A percentile compares a stretch with the other conserved stretches of the same genome.
Evolutionary conservation across 306 rosid species (phyloP).

Genomic region (Urtica urens): DNA sequence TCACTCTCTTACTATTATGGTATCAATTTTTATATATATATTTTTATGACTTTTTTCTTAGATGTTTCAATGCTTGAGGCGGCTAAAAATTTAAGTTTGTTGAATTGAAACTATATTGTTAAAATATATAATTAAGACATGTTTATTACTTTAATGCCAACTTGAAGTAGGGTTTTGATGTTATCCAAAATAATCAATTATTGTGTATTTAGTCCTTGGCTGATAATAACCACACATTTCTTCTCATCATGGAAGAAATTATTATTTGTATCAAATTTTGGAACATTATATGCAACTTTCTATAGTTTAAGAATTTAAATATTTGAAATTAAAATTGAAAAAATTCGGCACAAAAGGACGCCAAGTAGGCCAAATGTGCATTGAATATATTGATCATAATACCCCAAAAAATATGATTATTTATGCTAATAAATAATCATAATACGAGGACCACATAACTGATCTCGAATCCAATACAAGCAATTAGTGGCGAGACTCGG

Average conservation of each 20-base stretch:
- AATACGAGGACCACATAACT: neutral
- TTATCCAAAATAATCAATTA: no score
- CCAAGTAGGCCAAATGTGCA: neutral
- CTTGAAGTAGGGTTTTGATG: neutral
- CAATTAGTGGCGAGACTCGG: conserved; percentile 12
- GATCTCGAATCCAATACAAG: neutral
- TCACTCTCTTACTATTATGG: neutral
- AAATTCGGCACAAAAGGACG: neutral
- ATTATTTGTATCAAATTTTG: neutral
- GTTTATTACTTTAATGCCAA: neutral
- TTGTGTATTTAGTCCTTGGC: no score
- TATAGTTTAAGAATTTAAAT: neutral
- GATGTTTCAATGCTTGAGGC: neutral
- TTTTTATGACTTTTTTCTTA: neutral
- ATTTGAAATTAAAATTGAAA: neutral
- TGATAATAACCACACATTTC: neutral
- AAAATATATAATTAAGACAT: neutral
- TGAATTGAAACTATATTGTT: neutral
- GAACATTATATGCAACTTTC: neutral
- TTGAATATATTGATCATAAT: neutral
- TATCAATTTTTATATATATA: neutral
- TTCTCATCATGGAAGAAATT: neutral
- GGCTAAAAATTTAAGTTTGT: neutral
- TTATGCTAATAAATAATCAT: neutral
- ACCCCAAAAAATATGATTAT: neutral